Evolutionary conservation across 208 protist genomes (phyloP), one percentile per base, ranked within the genome.

Genomic region (Crithidia expoeki): DNA sequence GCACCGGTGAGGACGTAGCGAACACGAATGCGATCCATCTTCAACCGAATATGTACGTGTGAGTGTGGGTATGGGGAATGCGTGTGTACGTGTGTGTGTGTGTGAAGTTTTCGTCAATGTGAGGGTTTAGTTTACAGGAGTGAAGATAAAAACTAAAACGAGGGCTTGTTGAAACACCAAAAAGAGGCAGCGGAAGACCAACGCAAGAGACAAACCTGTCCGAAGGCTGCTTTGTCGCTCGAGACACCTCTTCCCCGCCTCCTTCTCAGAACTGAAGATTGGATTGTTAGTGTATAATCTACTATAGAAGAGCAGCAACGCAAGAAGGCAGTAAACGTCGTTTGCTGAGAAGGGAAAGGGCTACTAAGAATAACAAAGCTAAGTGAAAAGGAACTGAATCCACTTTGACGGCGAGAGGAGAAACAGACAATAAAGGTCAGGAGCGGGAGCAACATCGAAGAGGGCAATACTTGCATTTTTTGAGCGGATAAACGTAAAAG

Each of bases 1-100:
- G 86, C 83, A 1, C 86, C 89, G 16, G 80, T 94, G 47, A 94
- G 57, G 16, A 94, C 74, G 72, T 91, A 88, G n/a, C 83, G 82
- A 25, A 93, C 69, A 50, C 75, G 76, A 44, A 91, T 65, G 38
- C 64, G 63, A 2, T 76, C 70, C 79, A 80, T 84, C 11, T 4
- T 53, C 5, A n/a, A 4, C 16, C n/a, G 12, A 40, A 40, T 38
- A 30, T 49, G 11, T 60, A 34, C 21, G 36, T 52, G 21, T 42
- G 49, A 23, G 9, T 53, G 25, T 56, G 23, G 40, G 58, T 64
- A 27, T 19, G 58, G n/a, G n/a, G n/a, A n/a, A n/a, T 64, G 58
- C 38, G 49, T 19, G 33, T 49, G 34, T 56, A 47, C 12, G 47
- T 66, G 27, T 44, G 46, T 50, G 16, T 30, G 34, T 52, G 57